A percentile compares a stretch with the other conserved stretches of the same genome.
Evolutionary conservation across 768 basidiomycete species (phyloP).

Genomic region (Russula brevipes): DNA sequence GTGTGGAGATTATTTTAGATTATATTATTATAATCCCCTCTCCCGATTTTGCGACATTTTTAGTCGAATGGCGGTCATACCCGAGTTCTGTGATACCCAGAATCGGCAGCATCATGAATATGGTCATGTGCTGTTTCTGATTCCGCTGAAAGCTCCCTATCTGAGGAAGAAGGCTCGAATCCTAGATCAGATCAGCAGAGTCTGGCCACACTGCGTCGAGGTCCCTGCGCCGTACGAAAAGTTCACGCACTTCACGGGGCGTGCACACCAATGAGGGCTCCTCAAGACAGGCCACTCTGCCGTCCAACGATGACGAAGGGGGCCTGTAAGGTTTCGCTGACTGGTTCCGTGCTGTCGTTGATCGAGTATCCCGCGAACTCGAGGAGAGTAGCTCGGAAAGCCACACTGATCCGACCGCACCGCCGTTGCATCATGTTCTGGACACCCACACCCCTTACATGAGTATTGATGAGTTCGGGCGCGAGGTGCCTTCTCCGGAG

Average conservation of each 20-base stretch:
- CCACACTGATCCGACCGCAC: not conserved
- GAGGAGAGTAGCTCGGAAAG: slow-evolving; percentile 42
- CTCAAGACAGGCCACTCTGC: not conserved
- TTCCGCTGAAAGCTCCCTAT: slow-evolving; percentile 7
- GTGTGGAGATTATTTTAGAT: too few relatives aligned
- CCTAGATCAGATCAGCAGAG: slow-evolving; percentile 7
- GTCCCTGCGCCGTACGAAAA: slow-evolving; percentile 11
- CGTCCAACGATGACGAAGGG: slow-evolving; percentile 27
- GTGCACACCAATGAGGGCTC: not conserved
- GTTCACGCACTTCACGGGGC: slow-evolving; percentile 9
- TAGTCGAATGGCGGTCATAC: slow-evolving; percentile 15
- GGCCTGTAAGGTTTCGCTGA: slow-evolving; percentile 44
- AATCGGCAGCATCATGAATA: not conserved
- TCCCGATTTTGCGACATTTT: too few relatives aligned
- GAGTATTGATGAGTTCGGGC: slow-evolving; percentile 40
- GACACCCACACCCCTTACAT: slow-evolving; percentile 29
- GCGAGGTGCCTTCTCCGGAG: slow-evolving; percentile 40
- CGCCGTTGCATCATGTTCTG: slow-evolving; percentile 21
- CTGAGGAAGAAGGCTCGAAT: slow-evolving; percentile 14
- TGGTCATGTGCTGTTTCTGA: not conserved
- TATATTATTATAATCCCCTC: too few relatives aligned
- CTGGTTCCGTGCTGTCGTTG: slow-evolving; percentile 47
- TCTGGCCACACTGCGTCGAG: not conserved
- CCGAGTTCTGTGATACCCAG: slow-evolving; percentile 10
- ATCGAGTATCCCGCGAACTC: slow-evolving; percentile 48